Evolutionary conservation across 345 rosid species (phyloP).

Genomic region (Xanthoceras sorbifolium): DNA sequence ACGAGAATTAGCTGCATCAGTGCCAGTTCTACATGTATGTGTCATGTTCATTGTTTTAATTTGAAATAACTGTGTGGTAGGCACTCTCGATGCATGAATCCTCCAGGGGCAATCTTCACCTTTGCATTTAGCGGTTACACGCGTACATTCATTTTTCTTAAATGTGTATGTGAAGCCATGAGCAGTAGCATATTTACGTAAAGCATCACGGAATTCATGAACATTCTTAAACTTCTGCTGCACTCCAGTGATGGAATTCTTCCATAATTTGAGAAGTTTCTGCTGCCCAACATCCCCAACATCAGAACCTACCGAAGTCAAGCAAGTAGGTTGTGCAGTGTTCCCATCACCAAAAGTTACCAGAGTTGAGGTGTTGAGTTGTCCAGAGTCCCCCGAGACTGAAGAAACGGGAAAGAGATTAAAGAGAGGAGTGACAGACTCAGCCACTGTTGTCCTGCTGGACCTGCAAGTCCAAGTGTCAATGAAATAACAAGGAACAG

Average conservation of each 20-base stretch:
- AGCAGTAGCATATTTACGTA: slow-evolving; percentile 56
- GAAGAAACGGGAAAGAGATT: slow-evolving; percentile 19
- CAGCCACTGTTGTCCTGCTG: slow-evolving; percentile 27
- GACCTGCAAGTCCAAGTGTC: slow-evolving; percentile 28
- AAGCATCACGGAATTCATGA: slow-evolving; percentile 52
- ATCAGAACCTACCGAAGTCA: slow-evolving; percentile 14
- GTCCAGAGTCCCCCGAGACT: slow-evolving; percentile 18
- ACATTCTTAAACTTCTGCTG: slow-evolving; percentile 59
- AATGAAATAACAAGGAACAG: slow-evolving; percentile 6
- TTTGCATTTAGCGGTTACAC: slow-evolving; percentile 49
- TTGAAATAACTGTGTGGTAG: slow-evolving; percentile 43
- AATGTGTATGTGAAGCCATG: slow-evolving; percentile 50
- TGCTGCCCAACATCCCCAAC: slow-evolving; percentile 29
- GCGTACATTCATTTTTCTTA: slow-evolving; percentile 52
- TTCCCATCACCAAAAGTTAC: slow-evolving; percentile 17
- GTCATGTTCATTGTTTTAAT: slow-evolving; percentile 46
- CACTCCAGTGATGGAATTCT: slow-evolving; percentile 49
- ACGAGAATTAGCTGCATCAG: slow-evolving; percentile 9
- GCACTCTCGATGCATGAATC: slow-evolving; percentile 51
- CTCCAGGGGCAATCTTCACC: slow-evolving; percentile 60
- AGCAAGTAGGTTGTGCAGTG: neutral
- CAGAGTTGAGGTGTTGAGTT: slow-evolving; percentile 5
- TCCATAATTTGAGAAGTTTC: slow-evolving; percentile 45
- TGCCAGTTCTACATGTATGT: slow-evolving; percentile 54
- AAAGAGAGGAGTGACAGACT: slow-evolving; percentile 26